Evolutionary conservation across 306 rosid genomes (phyloP).

Genomic region (Rubus idaeus): DNA sequence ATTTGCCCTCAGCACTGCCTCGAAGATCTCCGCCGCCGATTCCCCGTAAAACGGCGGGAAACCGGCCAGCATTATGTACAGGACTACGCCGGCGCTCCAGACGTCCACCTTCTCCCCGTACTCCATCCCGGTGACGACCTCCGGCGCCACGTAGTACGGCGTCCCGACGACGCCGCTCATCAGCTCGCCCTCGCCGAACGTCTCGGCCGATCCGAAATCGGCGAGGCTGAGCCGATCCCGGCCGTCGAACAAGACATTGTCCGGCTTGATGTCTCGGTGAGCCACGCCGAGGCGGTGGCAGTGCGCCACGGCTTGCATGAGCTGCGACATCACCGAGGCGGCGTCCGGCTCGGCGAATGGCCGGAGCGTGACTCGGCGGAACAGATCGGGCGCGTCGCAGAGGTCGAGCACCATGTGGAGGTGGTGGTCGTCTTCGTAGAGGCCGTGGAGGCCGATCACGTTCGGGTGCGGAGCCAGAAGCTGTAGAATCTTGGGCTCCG

Average conservation of each 20-base stretch:
- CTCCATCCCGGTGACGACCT: conserved; percentile 51
- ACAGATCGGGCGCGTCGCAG: conserved; percentile 50
- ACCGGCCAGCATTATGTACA: conserved; percentile 63
- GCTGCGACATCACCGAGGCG: conserved; percentile 38
- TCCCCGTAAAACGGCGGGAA: conserved; percentile 65
- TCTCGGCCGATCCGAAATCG: conserved; percentile 71
- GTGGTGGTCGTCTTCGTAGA: conserved; percentile 54
- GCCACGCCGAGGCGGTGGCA: conserved; percentile 66
- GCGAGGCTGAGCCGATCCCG: conserved; percentile 37
- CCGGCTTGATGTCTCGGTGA: conserved; percentile 74
- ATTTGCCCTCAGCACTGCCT: conserved; percentile 53
- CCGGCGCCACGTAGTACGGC: conserved; percentile 75
- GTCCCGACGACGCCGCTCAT: conserved; percentile 71
- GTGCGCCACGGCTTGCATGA: conserved; percentile 55
- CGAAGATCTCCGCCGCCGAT: conserved; percentile 55
- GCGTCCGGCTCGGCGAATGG: conserved; percentile 48
- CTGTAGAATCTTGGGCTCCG: conserved; percentile 55
- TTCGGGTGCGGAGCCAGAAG: conserved; percentile 55
- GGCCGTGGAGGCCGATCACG: conserved; percentile 40
- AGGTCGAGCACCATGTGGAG: conserved; percentile 67
- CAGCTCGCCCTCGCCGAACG: conserved; percentile 35
- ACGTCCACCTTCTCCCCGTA: conserved; percentile 69
- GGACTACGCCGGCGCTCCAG: conserved; percentile 82
- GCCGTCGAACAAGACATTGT: conserved; percentile 52
- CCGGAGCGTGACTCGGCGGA: conserved; percentile 23